phyloP scores from a whole-genome alignment of 257 asterid genomes.

The Primulina huaijiensis region DNA sequence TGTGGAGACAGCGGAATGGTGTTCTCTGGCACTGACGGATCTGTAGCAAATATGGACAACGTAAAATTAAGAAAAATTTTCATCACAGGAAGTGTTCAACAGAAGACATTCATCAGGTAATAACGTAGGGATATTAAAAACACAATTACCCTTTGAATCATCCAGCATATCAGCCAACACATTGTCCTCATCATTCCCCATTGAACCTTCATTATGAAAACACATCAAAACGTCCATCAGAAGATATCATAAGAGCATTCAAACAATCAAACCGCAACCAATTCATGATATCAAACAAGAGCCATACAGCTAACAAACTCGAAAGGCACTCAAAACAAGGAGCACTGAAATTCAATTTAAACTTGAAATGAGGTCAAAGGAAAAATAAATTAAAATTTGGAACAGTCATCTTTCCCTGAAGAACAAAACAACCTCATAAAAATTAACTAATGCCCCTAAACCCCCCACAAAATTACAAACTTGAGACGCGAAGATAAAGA shows the following conservation, averaged over 20 bases:
- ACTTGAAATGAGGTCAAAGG: too few species aligned
- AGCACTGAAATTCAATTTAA: background rate
- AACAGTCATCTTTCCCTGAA: too few species aligned
- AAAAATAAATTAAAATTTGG: too few species aligned
- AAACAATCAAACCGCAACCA: too few species aligned
- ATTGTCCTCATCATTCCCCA: conserved; percentile 78
- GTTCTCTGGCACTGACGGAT: conserved; percentile 69
- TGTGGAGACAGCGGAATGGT: conserved; percentile 93
- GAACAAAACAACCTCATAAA: background rate
- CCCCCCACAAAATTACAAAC: conserved; percentile 19
- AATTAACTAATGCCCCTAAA: conserved; percentile 10
- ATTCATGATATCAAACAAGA: background rate
- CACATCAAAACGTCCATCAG: background rate
- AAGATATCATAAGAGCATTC: background rate
- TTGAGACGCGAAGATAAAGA: conserved; percentile 10
- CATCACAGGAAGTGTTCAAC: background rate
- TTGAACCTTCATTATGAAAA: conserved; percentile 31
- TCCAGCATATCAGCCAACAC: conserved; percentile 57
- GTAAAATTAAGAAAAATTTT: too few species aligned
- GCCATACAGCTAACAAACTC: background rate
- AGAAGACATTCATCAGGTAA: background rate
- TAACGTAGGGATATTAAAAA: conserved; percentile 12
- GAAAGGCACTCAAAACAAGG: background rate
- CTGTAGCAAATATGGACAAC: conserved; percentile 41
- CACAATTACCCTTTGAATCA: conserved; percentile 66